These are phyloP conservation scores for Penicillium sp. DNA, from an alignment of 2,329 filamentous ascomycete species.

Conservation along the genomic window DNA sequence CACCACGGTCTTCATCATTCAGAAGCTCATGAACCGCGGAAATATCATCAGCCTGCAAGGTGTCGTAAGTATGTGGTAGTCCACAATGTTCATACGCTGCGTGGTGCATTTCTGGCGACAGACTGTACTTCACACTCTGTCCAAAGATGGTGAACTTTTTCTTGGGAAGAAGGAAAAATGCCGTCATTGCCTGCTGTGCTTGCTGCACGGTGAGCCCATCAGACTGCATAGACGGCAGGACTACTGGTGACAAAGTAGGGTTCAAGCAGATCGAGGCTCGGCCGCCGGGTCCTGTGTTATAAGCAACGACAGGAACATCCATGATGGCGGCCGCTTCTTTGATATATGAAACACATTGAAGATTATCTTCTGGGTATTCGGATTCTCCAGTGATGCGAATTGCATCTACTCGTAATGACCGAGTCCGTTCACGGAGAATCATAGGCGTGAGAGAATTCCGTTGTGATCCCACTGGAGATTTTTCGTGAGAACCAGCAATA, in stretches of 20 bases:
- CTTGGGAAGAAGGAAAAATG: slow-evolving; percentile 12
- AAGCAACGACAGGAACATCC: slow-evolving; percentile 19
- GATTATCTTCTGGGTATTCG: slow-evolving; percentile 7
- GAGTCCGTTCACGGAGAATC: neutral
- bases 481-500: slow-evolving; percentile 5
- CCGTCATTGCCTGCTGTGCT: slow-evolving; percentile 12
- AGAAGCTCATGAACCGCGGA: slow-evolving; percentile 13
- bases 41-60: slow-evolving; percentile 5
- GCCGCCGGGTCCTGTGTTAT: slow-evolving; percentile 19
- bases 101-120: slow-evolving; percentile 31
- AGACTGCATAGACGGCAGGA: neutral
- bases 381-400: slow-evolving; percentile 13
- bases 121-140: slow-evolving; percentile 19
- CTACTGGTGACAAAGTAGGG: slow-evolving; percentile 22
- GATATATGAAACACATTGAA: slow-evolving; percentile 9
- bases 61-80: slow-evolving; percentile 22
- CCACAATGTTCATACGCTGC: slow-evolving; percentile 29
- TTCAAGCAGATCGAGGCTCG: slow-evolving; percentile 23
- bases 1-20: slow-evolving; percentile 11
- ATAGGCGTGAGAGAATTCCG: neutral
- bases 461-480: neutral
- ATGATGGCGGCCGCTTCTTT: neutral
- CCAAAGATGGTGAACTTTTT: slow-evolving; percentile 26
- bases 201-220: slow-evolving; percentile 7
- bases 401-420: slow-evolving; percentile 7